These are phyloP conservation scores for Planoprotostelium fungivorum DNA, from an alignment of 78 protist species.

Conservation along the genomic window DNA sequence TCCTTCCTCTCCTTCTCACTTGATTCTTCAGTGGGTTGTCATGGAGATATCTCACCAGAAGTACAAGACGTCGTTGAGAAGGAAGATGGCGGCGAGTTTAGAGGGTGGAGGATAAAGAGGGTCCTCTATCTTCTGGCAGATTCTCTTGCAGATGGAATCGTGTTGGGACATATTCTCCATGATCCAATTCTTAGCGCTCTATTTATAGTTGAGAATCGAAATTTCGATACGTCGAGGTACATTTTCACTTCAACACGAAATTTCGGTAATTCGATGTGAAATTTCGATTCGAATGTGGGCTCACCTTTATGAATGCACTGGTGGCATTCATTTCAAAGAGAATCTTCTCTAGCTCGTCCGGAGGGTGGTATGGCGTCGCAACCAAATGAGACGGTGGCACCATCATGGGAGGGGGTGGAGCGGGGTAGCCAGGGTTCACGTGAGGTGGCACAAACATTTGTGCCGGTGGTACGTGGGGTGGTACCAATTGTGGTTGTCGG, in stretches of 20 bases:
- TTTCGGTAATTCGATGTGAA: neutral
- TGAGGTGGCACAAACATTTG: neutral
- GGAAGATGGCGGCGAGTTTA: neutral
- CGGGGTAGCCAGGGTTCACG: neutral
- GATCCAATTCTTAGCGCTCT: neutral
- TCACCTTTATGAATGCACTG: neutral
- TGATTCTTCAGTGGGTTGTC: neutral
- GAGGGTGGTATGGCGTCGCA: neutral
- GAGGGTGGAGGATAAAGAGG: neutral
- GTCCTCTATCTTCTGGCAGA: neutral
- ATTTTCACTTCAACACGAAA: too few relatives aligned
- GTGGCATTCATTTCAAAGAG: neutral
- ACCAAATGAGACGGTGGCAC: neutral
- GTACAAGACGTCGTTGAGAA: neutral
- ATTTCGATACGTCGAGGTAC: neutral
- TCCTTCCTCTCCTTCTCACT: neutral
- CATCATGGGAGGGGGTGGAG: neutral
- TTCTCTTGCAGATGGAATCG: neutral
- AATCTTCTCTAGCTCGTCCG: neutral
- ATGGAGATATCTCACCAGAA: too few relatives aligned
- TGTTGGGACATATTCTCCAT: neutral
- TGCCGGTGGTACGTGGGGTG: neutral
- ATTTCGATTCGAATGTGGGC: neutral
- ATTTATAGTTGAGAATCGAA: neutral
- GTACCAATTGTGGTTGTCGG: neutral